These are phyloP conservation scores for Lyophyllum atratum DNA, from an alignment of 768 basidiomycete species.

Conservation along the genomic window DNA sequence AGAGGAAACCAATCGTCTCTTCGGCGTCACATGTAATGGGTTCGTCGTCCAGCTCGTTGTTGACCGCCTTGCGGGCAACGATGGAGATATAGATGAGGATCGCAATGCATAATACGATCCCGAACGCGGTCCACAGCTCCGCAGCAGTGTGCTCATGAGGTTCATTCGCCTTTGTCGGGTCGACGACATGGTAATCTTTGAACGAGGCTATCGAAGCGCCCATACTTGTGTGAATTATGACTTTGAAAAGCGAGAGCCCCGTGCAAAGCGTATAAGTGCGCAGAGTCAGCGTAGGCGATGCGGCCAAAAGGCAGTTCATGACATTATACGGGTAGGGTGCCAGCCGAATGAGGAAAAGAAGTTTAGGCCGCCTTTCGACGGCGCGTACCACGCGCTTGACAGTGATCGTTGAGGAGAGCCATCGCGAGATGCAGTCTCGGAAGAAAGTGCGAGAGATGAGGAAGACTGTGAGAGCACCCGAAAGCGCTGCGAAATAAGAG, in stretches of 20 bases:
- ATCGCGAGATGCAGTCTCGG: conserved; percentile 67
- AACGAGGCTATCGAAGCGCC: conserved; percentile 88
- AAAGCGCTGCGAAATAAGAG: conserved; percentile 84
- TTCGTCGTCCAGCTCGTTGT: conserved; percentile 50
- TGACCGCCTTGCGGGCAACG: conserved; percentile 70
- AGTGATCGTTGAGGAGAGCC: conserved; percentile 69
- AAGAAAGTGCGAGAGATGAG: conserved; percentile 74
- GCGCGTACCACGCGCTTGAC: conserved; percentile 83
- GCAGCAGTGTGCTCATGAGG: conserved; percentile 52
- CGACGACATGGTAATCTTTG: conserved; percentile 56
- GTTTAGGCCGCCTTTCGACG: conserved; percentile 83
- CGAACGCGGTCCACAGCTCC: conserved; percentile 65
- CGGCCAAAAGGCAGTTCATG: conserved; percentile 92
- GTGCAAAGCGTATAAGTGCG: conserved; percentile 81
- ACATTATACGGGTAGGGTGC: conserved; percentile 95
- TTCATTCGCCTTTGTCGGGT: conserved; percentile 32
- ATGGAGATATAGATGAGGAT: conserved; percentile 80
- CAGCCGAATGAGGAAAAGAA: conserved; percentile 89
- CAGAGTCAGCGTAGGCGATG: conserved; percentile 79
- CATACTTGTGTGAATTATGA: conserved; percentile 87
- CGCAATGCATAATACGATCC: conserved; percentile 69
- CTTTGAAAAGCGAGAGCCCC: conserved; percentile 83
- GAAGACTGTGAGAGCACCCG: conserved; percentile 85
- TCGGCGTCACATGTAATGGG: conserved; percentile 37
- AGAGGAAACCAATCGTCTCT: conserved; percentile 56